Base-by-base conservation (phyloP, 2,329 filamentous ascomycete genomes). In the Chrysosphaeria jannelii region DNA sequence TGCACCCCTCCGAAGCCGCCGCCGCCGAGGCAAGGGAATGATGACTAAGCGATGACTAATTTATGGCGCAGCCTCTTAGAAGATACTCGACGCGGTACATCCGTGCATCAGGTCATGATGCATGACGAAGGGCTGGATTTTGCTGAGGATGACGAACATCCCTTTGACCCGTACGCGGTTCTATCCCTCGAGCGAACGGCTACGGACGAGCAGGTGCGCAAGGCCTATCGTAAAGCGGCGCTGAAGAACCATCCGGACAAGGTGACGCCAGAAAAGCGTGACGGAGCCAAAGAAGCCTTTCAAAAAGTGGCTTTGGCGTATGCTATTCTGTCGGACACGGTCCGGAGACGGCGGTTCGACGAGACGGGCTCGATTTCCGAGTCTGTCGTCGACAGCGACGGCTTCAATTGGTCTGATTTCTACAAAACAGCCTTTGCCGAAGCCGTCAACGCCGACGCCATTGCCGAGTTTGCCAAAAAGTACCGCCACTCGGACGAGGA, bases 301-400 rank as follows among this genome's bases (percentile, higher is more conserved):
- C 85, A 97, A 44, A 55, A 70, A 34, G 65, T 97, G 34, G 81
- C 81, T 13, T 81, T 91, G 37, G 81, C 85, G 24, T 90, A 93
- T 39, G 81, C 78, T 16, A 61, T 97, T 23, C 70, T 97, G 17
- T 90, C 75, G 15, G 75, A 91, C 34, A 54, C 69, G 12, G 53
- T 55, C 11, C 64, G 85, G 25, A 71, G 85, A 33, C 64, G 65
- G 34, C 71, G 75, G 28, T 97, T 90, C 48, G 81, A 97, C 39
- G 53, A 58, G 25, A 93, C 81, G 0, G 85, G 85, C 25, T 85
- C 70, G 26, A 93, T 79, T 1, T 63, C 72, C 8, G 79, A 91
- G 39, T 59, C 89, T 12, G 57, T 68, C 15, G 69, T 76, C 39
- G 57, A 60, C 4, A 65, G 72, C 28, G 66, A 74, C 28, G 71